Base-by-base conservation (phyloP, 2,329 filamentous ascomycete genomes). In the Apiospora rasikravindrae region DNA sequence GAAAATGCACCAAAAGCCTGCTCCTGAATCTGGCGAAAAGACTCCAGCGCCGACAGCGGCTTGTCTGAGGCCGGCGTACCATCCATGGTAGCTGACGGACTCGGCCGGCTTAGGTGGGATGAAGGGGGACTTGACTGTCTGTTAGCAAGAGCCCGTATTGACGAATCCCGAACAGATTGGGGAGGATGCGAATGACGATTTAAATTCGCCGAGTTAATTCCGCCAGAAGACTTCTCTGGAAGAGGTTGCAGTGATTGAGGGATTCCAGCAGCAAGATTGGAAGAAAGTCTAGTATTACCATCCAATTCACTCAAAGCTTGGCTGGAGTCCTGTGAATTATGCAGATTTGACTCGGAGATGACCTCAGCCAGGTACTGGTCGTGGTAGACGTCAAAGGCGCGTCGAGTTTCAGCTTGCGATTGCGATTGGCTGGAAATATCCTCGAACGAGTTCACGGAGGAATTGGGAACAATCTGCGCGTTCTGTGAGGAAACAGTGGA, bases 301-400 rank as follows among this genome's bases (percentile, higher is more conserved):
- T 77, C 72, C 45, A 79, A 71, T 70, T 78, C 77, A 47, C 74
- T 76, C 53, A 78, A 70, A 53, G 76, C 77, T 71, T 78, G 78
- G 72, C 75, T 77, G 16, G 75, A 77, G 29, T 73, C 51, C 53
- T 77, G 77, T 14, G 75, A 74, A 24, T 73, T 45, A 64, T 49
- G 67, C 37, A 73, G 70, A 11, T 24, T 66, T 24, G 75, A 76
- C 29, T 75, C 71, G 37, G 74, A 71, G 45, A 76, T 69, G 64
- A 74, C 44, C 24, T 69, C 73, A 8, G 33, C 57, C 57, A 8
- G 45, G 45, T 49, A 10, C 22, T 67, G 76, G 73, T 77, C 77
- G 66, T 75, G 75, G 70, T 76, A 77, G 19, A 77, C 75, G 2
- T 71, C 75, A 69, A 78, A 78, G 24, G 73, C 71, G 2, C 69